phyloP scores from a whole-genome alignment of 2,329 filamentous ascomycete species.

The Mariannaea elegans region DNA sequence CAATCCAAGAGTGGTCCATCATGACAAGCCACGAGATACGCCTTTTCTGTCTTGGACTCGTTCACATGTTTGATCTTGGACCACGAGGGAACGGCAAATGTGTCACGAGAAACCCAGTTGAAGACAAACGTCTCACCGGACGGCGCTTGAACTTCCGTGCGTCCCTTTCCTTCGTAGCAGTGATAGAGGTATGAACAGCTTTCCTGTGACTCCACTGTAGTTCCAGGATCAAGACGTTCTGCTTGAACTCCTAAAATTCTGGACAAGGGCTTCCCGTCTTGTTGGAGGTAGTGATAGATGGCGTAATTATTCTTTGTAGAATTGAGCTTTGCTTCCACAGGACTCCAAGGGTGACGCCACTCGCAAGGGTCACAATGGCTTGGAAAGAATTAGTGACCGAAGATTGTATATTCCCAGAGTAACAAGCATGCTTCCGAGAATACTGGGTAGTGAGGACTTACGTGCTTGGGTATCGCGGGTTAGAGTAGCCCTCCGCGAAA shows the following conservation, averaged over 20 bases:
- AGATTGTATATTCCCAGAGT: too few species aligned
- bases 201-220: slow-evolving; percentile 50
- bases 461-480: slow-evolving; percentile 58
- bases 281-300: slow-evolving; percentile 48
- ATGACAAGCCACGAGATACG: slow-evolving; percentile 47
- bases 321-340: slow-evolving; percentile 52
- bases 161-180: slow-evolving; percentile 57
- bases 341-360: slow-evolving; percentile 55
- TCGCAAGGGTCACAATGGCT: slow-evolving; percentile 47
- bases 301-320: slow-evolving; percentile 36
- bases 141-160: slow-evolving; percentile 49
- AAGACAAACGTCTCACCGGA: slow-evolving; percentile 45
- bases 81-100: slow-evolving; percentile 64
- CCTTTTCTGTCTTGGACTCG: slow-evolving; percentile 35
- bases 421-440: too few species aligned
- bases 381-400: slow-evolving; percentile 1
- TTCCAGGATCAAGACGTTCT: slow-evolving; percentile 53
- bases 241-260: slow-evolving; percentile 58
- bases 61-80: slow-evolving; percentile 57
- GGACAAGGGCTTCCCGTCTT: slow-evolving; percentile 47
- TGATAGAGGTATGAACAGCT: slow-evolving; percentile 62
- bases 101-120: slow-evolving; percentile 58
- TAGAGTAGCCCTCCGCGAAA: slow-evolving; percentile 61
- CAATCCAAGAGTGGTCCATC: slow-evolving; percentile 47
- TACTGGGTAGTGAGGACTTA: slow-evolving; percentile 23